Percentiles rank a stretch among this genome's conserved stretches.
phyloP scores from a whole-genome alignment of 805 yeast species.

The Candida awuae region DNA sequence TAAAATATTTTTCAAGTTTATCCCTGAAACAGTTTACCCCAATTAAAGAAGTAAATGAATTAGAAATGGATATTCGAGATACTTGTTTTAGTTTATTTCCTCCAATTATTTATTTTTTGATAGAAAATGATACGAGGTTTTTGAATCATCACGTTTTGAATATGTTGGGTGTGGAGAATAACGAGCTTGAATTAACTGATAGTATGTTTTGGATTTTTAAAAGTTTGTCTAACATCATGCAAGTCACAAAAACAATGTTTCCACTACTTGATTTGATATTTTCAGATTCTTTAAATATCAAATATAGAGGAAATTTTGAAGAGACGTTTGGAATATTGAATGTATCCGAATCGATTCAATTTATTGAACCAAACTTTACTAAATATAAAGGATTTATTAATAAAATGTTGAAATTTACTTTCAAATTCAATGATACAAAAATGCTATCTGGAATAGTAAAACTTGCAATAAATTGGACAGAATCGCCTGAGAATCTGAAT shows the following conservation, averaged over 20 bases:
- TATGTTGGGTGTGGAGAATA: neutral
- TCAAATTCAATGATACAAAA: constrained; percentile 1
- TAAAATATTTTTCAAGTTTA: neutral
- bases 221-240: neutral
- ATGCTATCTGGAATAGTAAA: neutral
- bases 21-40: neutral
- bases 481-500: neutral
- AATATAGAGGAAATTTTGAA: neutral
- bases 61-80: neutral
- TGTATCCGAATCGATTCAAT: neutral
- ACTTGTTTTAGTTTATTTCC: neutral
- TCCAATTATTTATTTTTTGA: neutral
- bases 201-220: constrained; percentile 8
- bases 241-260: neutral
- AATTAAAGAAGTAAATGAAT: neutral
- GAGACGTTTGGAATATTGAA: neutral
- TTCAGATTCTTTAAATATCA: neutral
- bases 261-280: neutral
- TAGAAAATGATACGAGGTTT: neutral
- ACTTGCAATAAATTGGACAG: constrained; percentile 2
- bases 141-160: neutral
- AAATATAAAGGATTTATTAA: neutral
- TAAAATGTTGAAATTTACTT: neutral
- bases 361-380: constrained; percentile 2
- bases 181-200: neutral